A percentile compares a stretch with the other conserved stretches of the same genome.
phyloP scores from a whole-genome alignment of 345 rosid species.

The Boechera divaricarpa region DNA sequence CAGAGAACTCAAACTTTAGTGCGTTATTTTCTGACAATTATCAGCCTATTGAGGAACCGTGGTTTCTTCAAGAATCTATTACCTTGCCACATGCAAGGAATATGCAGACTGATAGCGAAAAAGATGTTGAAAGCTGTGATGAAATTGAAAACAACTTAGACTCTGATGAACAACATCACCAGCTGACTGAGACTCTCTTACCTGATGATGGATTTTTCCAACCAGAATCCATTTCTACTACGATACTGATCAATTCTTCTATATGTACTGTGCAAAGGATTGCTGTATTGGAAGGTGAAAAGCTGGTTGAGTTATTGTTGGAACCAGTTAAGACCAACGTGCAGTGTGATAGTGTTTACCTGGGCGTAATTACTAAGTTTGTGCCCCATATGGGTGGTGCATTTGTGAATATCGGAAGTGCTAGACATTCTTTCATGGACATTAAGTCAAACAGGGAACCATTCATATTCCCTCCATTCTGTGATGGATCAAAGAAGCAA shows the following conservation, averaged over 20 bases:
- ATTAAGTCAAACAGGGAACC: slow-evolving; percentile 81
- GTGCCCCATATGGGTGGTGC: slow-evolving; percentile 99
- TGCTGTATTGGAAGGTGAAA: slow-evolving; percentile 87
- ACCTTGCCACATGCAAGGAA: slow-evolving; percentile 39
- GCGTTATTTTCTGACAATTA: slow-evolving; percentile 54
- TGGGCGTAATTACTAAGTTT: slow-evolving; percentile 81
- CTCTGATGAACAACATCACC: slow-evolving; percentile 48
- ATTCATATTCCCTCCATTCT: slow-evolving; percentile 86
- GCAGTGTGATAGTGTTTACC: slow-evolving; percentile 90
- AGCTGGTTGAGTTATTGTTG: slow-evolving; percentile 85
- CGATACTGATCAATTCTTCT: slow-evolving; percentile 85
- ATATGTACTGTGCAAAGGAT: slow-evolving; percentile 94
- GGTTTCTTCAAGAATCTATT: slow-evolving; percentile 59
- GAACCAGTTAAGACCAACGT: slow-evolving; percentile 93
- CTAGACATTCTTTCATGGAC: slow-evolving; percentile 89
- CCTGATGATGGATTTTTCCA: slow-evolving; percentile 56
- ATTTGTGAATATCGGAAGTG: slow-evolving; percentile 87
- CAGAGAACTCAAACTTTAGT: slow-evolving; percentile 40
- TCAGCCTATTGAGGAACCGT: slow-evolving; percentile 94
- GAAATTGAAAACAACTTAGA: slow-evolving; percentile 40
- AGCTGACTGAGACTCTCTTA: slow-evolving; percentile 51
- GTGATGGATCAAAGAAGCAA: slow-evolving; percentile 55
- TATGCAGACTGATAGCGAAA: slow-evolving; percentile 42
- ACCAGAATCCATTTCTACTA: slow-evolving; percentile 60
- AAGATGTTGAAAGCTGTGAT: slow-evolving; percentile 43